A percentile compares a stretch with the other conserved stretches of the same genome.
phyloP scores from a whole-genome alignment of 257 asterid species.

The Echium plantagineum region DNA sequence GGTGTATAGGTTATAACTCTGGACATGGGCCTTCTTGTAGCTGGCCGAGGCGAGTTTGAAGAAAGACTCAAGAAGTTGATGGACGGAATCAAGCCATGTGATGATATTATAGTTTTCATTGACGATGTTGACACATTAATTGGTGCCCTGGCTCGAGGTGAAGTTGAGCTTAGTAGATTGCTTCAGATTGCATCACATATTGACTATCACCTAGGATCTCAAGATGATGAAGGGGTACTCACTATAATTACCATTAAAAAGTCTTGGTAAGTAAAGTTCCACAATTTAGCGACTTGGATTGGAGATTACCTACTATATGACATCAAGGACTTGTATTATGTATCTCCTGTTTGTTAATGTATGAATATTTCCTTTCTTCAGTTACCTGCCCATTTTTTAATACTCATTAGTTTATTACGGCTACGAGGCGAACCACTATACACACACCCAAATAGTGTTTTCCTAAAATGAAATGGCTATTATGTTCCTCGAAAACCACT shows the following conservation, averaged over 20 bases:
- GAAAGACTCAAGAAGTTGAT: slow-evolving; percentile 85
- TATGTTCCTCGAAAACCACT: no score
- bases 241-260: background rate
- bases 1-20: slow-evolving; percentile 68
- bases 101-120: slow-evolving; percentile 80
- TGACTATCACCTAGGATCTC: background rate
- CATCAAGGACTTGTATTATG: no score
- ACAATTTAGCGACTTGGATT: background rate
- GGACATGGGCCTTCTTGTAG: slow-evolving; percentile 95
- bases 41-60: slow-evolving; percentile 99
- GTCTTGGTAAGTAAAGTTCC: no score
- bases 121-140: slow-evolving; percentile 96
- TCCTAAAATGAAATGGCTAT: no score
- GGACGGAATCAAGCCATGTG: slow-evolving; percentile 92
- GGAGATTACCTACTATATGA: background rate
- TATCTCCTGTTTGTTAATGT: no score
- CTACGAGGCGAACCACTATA: no score
- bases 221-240: background rate
- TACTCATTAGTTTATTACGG: no score
- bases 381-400: no score
- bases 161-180: slow-evolving; percentile 56
- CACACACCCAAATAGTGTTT: no score
- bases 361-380: no score
- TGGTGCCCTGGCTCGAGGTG: slow-evolving; percentile 96
- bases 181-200: background rate